Conservation (phyloP, 768 basidiomycete species). For the Phanerodontia chrysosporium region DNA sequence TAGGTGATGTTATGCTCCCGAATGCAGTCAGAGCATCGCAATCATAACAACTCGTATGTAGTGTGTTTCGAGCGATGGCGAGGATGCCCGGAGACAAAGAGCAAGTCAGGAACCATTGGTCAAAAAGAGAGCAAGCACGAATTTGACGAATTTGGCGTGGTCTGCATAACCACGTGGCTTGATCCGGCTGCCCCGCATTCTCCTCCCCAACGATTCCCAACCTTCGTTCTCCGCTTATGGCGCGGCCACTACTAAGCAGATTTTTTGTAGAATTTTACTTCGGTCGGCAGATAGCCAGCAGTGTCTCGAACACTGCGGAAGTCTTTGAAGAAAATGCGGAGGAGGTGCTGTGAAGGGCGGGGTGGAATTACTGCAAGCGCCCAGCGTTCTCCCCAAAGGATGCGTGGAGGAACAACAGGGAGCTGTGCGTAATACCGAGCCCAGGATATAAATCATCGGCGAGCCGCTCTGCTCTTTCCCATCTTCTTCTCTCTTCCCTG, state of each 20-base stretch:
- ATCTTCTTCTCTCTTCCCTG: conserved; percentile 4
- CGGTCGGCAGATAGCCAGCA: no score
- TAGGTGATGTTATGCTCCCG: no score
- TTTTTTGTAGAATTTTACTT: no score
- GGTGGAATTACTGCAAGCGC: background rate
- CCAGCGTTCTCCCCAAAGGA: conserved; percentile 5
- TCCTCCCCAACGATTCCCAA: conserved; percentile 1
- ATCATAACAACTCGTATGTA: no score
- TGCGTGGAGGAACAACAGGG: background rate
- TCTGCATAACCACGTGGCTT: conserved; percentile 3
- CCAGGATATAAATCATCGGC: conserved; percentile 11
- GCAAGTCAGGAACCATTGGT: no score
- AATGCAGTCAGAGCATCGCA: no score
- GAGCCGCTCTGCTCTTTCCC: background rate
- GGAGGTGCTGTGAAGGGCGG: background rate
- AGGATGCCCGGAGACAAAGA: no score
- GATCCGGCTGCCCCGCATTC: background rate
- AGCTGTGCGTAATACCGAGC: no score
- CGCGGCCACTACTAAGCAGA: no score
- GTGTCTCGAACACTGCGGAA: background rate
- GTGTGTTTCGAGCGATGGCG: no score
- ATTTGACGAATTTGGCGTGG: conserved; percentile 5
- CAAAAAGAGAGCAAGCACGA: no score
- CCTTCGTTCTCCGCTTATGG: background rate
- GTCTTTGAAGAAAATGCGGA: background rate